Evolutionary conservation across 2,329 filamentous ascomycete species (phyloP), one percentile per base, ranked within the genome.

Genomic region (Tricladium varicosporioides): DNA sequence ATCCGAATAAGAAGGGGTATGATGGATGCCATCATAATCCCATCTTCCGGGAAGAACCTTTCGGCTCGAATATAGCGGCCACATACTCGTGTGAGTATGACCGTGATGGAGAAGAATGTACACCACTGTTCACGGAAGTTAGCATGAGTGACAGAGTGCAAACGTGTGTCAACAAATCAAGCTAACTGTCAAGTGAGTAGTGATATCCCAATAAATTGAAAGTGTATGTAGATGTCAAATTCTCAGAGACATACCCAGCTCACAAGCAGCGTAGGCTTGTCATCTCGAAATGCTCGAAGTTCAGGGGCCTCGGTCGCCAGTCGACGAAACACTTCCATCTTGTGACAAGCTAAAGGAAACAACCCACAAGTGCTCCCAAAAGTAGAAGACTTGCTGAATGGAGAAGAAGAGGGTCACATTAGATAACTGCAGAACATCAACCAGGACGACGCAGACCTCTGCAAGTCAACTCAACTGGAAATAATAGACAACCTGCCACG

Each of bases 1-100:
- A 97, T 96, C 65, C 94, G 87, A 48, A 87, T 74, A 61, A 92
- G 78, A 45, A 99, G 77, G 2, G 94, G 93, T 5, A 96, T 78
- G 49, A 96, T 78, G 63, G 90, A 89, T 46, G 86, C 73, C 44
- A 91, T 83, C 74, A 95, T 95, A 65, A 92, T 86, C 72, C 85
- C 90, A 75, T 99, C 93, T 72, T 97, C 93, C 36, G 80, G 75
- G 68, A 97, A 97, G 52, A 97, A 81, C 63, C 82, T 84, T 72
- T 96, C 90, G 49, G 90, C 92, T 57, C 93, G 84, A 44, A 96
- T 81, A 73, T 92, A 96, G 65, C 94, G 88, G 54, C 93, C 93
- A 58, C 78, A 77, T 42, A 96, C 75, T 15, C 94, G 85, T 48
- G 92, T 76, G 44, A 92, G 72, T 63, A 99, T 96, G 69, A 96